Conservation (phyloP, 768 basidiomycete genomes). For the Amanita jacksonii region DNA sequence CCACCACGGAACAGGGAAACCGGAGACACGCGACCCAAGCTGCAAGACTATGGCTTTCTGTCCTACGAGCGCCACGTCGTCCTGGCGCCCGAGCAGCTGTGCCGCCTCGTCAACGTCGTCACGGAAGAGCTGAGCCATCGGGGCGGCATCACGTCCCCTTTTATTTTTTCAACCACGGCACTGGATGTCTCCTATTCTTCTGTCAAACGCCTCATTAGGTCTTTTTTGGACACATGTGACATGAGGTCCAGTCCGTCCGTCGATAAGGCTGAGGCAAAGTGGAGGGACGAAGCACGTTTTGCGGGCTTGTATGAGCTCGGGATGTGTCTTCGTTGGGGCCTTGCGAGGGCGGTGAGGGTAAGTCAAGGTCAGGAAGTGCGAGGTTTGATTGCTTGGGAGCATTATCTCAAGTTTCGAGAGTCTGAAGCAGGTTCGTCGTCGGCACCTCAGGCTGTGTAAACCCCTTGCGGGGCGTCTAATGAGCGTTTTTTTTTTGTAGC, state of each 20-base stretch:
- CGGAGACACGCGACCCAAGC: conserved; percentile 16
- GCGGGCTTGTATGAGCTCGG: conserved; percentile 83
- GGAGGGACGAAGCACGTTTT: conserved; percentile 76
- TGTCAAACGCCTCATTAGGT: conserved; percentile 67
- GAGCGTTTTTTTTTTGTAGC: conserved; percentile 37
- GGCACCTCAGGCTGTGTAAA: too few species aligned
- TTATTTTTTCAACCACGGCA: conserved; percentile 84
- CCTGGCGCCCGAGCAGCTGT: conserved; percentile 65
- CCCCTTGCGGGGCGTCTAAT: too few species aligned
- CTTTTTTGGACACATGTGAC: conserved; percentile 63
- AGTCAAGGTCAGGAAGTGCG: conserved; percentile 64
- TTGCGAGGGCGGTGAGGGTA: conserved; percentile 68
- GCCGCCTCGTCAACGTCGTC: conserved; percentile 26
- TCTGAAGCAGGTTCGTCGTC: conserved; percentile 73
- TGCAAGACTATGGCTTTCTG: conserved; percentile 60
- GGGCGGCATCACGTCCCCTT: conserved; percentile 79
- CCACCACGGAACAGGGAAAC: conserved; percentile 29
- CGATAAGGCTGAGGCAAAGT: conserved; percentile 41
- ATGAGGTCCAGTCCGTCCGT: conserved; percentile 20
- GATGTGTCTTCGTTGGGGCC: conserved; percentile 89
- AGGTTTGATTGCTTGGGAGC: conserved; percentile 80
- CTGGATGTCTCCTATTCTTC: conserved; percentile 74
- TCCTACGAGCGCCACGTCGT: conserved; percentile 66
- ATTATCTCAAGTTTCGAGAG: conserved; percentile 73
- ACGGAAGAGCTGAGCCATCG: conserved; percentile 61